These are phyloP conservation scores for Phytophthora meadii DNA, from an alignment of 352 stramenopile genomes.

Conservation along the genomic window DNA sequence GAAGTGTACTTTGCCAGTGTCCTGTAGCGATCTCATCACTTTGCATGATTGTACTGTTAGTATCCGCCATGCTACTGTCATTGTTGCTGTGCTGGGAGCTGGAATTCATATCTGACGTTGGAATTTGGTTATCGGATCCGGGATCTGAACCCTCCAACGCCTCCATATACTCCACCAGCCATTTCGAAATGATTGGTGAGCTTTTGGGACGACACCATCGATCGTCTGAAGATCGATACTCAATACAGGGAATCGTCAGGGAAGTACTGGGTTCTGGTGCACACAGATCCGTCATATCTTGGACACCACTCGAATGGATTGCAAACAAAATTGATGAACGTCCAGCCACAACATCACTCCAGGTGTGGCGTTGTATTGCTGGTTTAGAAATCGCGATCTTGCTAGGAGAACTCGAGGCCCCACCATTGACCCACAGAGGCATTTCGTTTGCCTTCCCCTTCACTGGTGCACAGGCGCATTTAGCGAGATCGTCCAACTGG, in stretches of 20 bases:
- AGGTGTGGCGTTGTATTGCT: constrained; percentile 16
- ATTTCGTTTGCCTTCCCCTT: constrained; percentile 9
- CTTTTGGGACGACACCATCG: constrained; percentile 41
- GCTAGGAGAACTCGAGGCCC: neutral
- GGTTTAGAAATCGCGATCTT: constrained; percentile 2
- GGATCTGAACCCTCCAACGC: constrained; percentile 4
- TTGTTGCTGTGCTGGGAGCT: constrained; percentile 4
- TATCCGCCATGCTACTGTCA: constrained; percentile 22
- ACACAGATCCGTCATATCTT: constrained; percentile 12
- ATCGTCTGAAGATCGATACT: constrained; percentile 29
- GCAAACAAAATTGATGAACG: constrained; percentile 24
- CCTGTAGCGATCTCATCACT: constrained; percentile 15
- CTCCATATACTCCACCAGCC: constrained; percentile 32
- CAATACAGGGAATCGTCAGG: constrained; percentile 38
- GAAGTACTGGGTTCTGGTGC: neutral
- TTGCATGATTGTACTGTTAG: constrained; percentile 8
- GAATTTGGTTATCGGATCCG: neutral
- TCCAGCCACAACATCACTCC: constrained; percentile 14
- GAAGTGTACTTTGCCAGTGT: constrained; percentile 35
- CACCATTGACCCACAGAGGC: constrained; percentile 13
- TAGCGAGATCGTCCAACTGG: constrained; percentile 20
- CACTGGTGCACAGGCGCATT: constrained; percentile 24
- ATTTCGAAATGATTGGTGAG: constrained; percentile 28
- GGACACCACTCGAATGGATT: constrained; percentile 17
- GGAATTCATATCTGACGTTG: neutral